Evolutionary conservation across 139 green algal genomes (phyloP), one percentile per base, ranked within the genome.

Genomic region (Closterium sp.): DNA sequence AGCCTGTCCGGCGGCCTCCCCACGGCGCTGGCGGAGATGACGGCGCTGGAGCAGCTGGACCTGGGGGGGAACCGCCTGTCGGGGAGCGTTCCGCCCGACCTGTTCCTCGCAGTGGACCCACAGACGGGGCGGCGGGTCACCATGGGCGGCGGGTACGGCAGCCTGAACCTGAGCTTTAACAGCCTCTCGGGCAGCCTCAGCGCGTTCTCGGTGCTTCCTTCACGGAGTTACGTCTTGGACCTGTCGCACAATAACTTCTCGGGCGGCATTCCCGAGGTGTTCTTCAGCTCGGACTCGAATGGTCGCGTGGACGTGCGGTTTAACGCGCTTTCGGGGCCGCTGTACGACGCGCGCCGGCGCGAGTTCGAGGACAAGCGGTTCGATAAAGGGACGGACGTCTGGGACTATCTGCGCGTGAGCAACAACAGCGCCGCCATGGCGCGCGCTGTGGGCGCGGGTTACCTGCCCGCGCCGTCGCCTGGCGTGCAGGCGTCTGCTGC

Each of bases 1-100:
- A 88, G 36, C 81, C 55, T 91, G 28, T 85, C 89, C 34, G 89
- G 89, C 23, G 19, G 23, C 30, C 89, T 91, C 34, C 89, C 89
- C 19, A 0, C 38, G 2, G 88, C 34, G 23, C 25, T 91, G n/a
- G 30, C 35, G n/a, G n/a, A 33, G 35, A 84, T 89, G 66, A 32
- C 55, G 31, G 86, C 55, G n/a, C 86, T 89, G n/a, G n/a, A 12
- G 66, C n/a, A 85, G 83, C 32, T 89, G 28, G 35, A 84, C 30
- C 30, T 89, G n/a, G 30, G 30, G 55, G 1, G 83, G 35, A 89
- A 89, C 32, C 32, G 55, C 7, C 86, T 85, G 3, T 85, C 86
- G 25, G 85, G 85, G 36, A 25, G 31, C 12, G 10, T 92, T 12
- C 89, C 89, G 35, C 34, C 34, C 28, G 34, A 32, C 25, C 87